Conservation (phyloP, 2,329 filamentous ascomycete species). For the Domatiomyces catenatus region DNA sequence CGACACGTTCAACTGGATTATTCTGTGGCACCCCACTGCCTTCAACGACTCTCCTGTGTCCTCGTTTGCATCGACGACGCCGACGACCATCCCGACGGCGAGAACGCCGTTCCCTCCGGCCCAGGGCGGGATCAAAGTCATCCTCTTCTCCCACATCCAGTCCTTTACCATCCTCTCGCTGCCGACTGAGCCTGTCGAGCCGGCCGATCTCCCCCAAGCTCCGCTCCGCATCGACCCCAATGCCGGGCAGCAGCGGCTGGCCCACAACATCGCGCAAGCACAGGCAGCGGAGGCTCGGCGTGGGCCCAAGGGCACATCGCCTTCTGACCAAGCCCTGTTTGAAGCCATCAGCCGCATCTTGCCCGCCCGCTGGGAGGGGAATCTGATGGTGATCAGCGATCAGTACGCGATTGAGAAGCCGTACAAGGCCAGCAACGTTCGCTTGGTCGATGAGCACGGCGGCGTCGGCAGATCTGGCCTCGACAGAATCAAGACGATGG, state of each 20-base stretch:
- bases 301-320: constrained; percentile 42
- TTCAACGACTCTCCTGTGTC: constrained; percentile 44
- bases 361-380: constrained; percentile 44
- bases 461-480: constrained; percentile 3
- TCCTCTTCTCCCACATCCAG: constrained; percentile 44
- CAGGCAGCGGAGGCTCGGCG: constrained; percentile 43
- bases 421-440: constrained; percentile 42
- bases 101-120: constrained; percentile 22
- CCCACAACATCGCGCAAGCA: constrained; percentile 39
- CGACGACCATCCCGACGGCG: constrained; percentile 22
- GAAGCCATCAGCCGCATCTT: constrained; percentile 46
- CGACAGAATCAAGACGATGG: constrained; percentile 33
- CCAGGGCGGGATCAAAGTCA: constrained; percentile 43
- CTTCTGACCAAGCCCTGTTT: constrained; percentile 48
- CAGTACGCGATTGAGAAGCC: constrained; percentile 43
- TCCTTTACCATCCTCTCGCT: constrained; percentile 40
- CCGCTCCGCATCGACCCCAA: constrained; percentile 39
- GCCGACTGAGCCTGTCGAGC: constrained; percentile 22
- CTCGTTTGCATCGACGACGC: constrained; percentile 24
- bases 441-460: constrained; percentile 26
- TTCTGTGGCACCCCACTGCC: constrained; percentile 38
- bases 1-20: constrained; percentile 15
- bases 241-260: constrained; percentile 40
- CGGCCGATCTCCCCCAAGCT: constrained; percentile 16
- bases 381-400: constrained; percentile 45